Percentiles rank a stretch among this genome's conserved stretches.
Evolutionary conservation across 1,284 basidiomycete species (phyloP).

Genomic region (Austroboletus novae-zelandiae): DNA sequence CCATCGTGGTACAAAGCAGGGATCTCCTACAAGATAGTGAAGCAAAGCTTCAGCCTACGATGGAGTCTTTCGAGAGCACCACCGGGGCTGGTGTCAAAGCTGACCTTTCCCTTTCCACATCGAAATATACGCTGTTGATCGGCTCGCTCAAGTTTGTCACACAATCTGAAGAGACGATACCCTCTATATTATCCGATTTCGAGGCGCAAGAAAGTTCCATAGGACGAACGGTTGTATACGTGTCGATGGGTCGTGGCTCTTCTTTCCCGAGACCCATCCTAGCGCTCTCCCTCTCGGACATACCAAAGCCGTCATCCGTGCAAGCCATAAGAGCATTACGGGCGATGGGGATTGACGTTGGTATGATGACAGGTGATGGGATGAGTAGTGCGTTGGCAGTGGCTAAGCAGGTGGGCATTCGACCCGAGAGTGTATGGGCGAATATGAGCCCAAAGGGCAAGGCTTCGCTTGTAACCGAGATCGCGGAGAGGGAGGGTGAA

Average conservation of each 20-base stretch:
- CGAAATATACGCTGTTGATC: conserved; percentile 61
- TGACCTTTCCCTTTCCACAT: conserved; percentile 46
- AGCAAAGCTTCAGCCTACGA: conserved; percentile 38
- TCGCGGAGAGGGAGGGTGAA: conserved; percentile 67
- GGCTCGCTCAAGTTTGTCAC: conserved; percentile 75
- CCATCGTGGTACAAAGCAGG: conserved; percentile 81
- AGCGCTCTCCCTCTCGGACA: conserved; percentile 80
- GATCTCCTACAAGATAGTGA: conserved; percentile 51
- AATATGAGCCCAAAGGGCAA: conserved; percentile 93
- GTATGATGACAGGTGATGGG: conserved; percentile 90
- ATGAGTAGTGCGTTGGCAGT: conserved; percentile 81
- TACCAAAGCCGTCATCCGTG: conserved; percentile 78
- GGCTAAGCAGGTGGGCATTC: conserved; percentile 84
- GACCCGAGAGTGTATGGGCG: conserved; percentile 77
- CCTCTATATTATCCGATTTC: conserved; percentile 59
- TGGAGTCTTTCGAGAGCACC: conserved; percentile 80
- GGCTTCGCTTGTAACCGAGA: conserved; percentile 74
- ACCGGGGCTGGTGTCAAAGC: conserved; percentile 90
- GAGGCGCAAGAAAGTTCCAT: conserved; percentile 62
- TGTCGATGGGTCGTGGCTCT: conserved; percentile 52
- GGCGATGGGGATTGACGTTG: conserved; percentile 86
- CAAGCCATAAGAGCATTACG: conserved; percentile 79
- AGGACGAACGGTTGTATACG: conserved; percentile 86
- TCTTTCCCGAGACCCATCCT: conserved; percentile 51
- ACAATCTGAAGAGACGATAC: conserved; percentile 47